Percentiles rank a stretch among this genome's conserved stretches.
Conservation (phyloP, 805 yeast species). For the Debaryomyces castellii region DNA sequence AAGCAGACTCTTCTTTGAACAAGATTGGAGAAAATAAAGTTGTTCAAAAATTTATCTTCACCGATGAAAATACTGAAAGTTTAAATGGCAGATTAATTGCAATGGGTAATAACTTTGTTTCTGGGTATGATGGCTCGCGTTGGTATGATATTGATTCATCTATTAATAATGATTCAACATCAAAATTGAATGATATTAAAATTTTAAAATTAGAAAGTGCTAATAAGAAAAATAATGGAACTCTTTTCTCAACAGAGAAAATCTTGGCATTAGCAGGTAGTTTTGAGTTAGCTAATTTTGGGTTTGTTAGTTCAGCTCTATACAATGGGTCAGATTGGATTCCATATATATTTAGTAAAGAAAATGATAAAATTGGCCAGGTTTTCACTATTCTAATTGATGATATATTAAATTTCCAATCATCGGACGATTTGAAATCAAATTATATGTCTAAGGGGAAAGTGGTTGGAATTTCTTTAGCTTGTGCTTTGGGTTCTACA, state of each 20-base stretch:
- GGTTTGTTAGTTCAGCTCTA: slow-evolving; percentile 58
- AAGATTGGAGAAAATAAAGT: slow-evolving; percentile 16
- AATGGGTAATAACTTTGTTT: slow-evolving; percentile 31
- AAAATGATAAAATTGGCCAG: slow-evolving; percentile 21
- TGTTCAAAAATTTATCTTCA: slow-evolving; percentile 45
- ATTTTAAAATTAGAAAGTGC: slow-evolving; percentile 35
- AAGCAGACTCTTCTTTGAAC: slow-evolving; percentile 19
- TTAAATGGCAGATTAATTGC: slow-evolving; percentile 41
- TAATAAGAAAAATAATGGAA: slow-evolving; percentile 27
- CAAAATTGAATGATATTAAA: slow-evolving; percentile 44
- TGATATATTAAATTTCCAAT: slow-evolving; percentile 33
- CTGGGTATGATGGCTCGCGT: slow-evolving; percentile 44
- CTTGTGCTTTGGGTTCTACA: slow-evolving; percentile 46
- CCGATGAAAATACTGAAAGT: slow-evolving; percentile 36
- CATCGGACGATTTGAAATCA: slow-evolving; percentile 29
- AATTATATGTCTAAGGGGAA: slow-evolving; percentile 35
- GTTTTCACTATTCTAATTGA: slow-evolving; percentile 32
- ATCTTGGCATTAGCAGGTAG: slow-evolving; percentile 60
- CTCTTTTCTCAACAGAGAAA: slow-evolving; percentile 43
- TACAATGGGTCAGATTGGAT: slow-evolving; percentile 68
- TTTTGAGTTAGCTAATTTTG: slow-evolving; percentile 49
- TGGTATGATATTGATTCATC: slow-evolving; percentile 47
- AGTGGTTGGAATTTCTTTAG: slow-evolving; percentile 45
- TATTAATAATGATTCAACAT: slow-evolving; percentile 26
- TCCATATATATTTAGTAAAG: slow-evolving; percentile 50